Evolutionary conservation across 257 asterid genomes (phyloP).

Genomic region (Solanum tacnaense): DNA sequence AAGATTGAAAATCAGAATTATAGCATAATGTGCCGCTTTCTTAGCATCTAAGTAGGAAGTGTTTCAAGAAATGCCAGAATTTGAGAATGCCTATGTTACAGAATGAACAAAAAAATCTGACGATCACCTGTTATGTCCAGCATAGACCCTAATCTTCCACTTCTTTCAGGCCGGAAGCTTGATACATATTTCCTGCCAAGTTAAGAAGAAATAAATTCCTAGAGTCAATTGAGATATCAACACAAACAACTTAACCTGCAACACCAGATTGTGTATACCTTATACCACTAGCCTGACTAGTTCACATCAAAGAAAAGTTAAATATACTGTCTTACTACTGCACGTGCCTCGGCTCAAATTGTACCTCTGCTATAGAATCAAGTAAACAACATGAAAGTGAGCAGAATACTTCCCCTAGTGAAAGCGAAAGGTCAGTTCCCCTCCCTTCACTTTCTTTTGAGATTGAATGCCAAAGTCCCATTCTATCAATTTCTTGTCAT

Average conservation of each 20-base stretch:
- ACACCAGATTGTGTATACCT: neutral
- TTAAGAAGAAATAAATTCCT: neutral
- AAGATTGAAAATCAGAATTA: neutral
- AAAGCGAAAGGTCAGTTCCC: neutral
- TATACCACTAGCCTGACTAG: neutral
- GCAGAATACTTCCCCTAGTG: neutral
- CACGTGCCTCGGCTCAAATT: neutral
- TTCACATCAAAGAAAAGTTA: neutral
- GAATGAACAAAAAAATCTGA: constrained; percentile 2
- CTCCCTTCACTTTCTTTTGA: neutral
- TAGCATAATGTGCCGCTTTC: neutral
- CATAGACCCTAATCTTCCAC: constrained; percentile 55
- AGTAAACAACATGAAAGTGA: neutral
- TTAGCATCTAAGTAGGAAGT: neutral
- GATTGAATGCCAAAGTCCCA: neutral
- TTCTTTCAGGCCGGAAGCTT: constrained; percentile 61
- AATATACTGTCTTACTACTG: neutral
- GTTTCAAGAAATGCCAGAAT: neutral
- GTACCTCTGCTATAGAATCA: neutral
- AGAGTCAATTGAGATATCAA: neutral
- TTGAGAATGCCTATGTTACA: neutral
- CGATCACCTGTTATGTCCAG: constrained; percentile 50
- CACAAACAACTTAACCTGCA: neutral
- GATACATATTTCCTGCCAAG: constrained; percentile 53
- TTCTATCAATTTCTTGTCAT: neutral